Conservation (phyloP, 768 basidiomycete species). For the Trametes cingulata region DNA sequence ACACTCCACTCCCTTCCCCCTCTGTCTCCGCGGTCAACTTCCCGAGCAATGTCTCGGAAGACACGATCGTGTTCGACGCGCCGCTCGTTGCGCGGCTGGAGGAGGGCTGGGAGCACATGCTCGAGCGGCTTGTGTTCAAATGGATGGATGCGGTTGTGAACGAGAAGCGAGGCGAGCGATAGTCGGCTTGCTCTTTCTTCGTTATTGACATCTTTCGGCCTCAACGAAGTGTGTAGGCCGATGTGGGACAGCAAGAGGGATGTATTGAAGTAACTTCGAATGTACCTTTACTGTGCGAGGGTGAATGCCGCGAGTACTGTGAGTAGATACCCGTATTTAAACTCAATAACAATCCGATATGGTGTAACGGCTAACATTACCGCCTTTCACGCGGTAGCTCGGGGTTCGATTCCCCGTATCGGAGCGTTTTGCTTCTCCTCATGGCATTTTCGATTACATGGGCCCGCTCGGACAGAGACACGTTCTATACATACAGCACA, state of each 20-base stretch:
- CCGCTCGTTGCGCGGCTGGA: constrained; percentile 71
- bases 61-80: constrained; percentile 68
- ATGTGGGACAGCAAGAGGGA: too few species aligned
- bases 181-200: neutral
- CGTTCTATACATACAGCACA: too few species aligned
- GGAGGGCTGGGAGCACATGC: constrained; percentile 80
- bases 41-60: constrained; percentile 37
- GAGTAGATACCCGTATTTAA: too few species aligned
- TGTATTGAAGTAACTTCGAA: too few species aligned
- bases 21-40: constrained; percentile 39
- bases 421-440: constrained; percentile 24
- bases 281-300: too few species aligned
- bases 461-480: too few species aligned
- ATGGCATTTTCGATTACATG: too few species aligned
- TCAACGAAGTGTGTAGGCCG: too few species aligned
- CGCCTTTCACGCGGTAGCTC: constrained; percentile 43
- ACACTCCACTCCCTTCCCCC: constrained; percentile 29
- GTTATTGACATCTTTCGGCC: neutral
- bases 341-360: constrained; percentile 38
- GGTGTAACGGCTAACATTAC: constrained; percentile 42
- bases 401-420: constrained; percentile 45
- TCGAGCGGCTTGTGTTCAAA: constrained; percentile 57
- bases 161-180: constrained; percentile 43
- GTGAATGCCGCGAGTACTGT: too few species aligned
- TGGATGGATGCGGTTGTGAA: constrained; percentile 73